These are phyloP conservation scores for Trametes villosa DNA, from an alignment of 768 basidiomycete genomes.

Conservation along the genomic window DNA sequence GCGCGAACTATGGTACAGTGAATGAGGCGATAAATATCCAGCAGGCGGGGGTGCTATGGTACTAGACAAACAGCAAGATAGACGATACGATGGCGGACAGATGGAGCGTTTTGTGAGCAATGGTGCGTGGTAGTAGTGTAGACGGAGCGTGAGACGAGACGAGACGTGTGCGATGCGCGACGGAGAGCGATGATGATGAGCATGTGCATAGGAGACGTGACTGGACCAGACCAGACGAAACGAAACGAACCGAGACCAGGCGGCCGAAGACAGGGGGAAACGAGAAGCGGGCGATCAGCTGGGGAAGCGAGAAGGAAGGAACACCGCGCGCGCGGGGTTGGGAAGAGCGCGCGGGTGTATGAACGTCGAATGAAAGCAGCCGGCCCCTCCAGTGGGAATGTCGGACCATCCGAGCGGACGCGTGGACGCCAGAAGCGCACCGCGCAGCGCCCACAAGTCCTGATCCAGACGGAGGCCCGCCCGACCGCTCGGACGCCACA, in stretches of 20 bases:
- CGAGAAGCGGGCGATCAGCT: background rate
- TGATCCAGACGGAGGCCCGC: background rate
- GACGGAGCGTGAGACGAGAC: background rate
- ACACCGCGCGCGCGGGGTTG: background rate
- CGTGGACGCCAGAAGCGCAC: background rate
- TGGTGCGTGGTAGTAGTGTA: background rate
- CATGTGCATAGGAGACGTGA: slow-evolving; percentile 1
- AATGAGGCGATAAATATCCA: slow-evolving; percentile 8
- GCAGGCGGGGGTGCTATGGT: background rate
- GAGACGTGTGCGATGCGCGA: slow-evolving; percentile 3
- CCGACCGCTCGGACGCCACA: too few species aligned
- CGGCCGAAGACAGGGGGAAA: background rate
- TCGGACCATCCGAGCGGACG: background rate
- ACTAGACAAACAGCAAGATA: background rate
- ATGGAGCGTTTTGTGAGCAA: background rate
- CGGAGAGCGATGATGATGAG: slow-evolving; percentile 3
- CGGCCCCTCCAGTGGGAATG: background rate
- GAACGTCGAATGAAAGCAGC: background rate
- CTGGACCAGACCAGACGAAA: background rate
- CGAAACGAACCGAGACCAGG: background rate
- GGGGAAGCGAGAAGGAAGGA: background rate
- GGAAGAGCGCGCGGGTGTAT: background rate
- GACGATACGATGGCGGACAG: background rate
- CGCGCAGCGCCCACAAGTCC: slow-evolving; percentile 3
- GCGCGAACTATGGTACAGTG: slow-evolving; percentile 3